Base-by-base conservation (phyloP, 2,329 filamentous ascomycete genomes). In the Penicillium sp. region DNA sequence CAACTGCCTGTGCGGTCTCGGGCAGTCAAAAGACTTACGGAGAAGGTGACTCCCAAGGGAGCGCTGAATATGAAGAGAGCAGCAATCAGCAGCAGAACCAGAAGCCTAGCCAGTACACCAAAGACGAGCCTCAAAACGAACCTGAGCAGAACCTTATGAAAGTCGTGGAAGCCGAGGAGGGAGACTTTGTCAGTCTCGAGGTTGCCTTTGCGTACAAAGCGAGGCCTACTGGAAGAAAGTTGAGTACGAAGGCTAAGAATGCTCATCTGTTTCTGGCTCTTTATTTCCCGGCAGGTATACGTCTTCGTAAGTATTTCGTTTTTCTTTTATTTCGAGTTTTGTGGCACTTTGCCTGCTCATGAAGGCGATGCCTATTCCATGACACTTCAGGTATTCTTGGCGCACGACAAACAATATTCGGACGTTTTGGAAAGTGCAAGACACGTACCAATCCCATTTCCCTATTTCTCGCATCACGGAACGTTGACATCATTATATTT, bases 211-310 rank as follows among this genome's bases (percentile, higher is more conserved):
- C 29, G 15, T 31, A 31, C 29, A 31, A 11, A 16, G 29, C 29
- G 29, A 31, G 29, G 29, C 29, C 29, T 31, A 17, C 29, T 31
- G 29, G 29, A 31, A 31, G 29, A 31, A 31, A 31, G 15, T 31
- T 31, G 29, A 31, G 29, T 16, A 16, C 29, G 29, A 31, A 18
- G 29, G 29, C 29, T 31, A 18, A 31, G 29, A 31, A 31, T 31
- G 29, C 29, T 10, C 29, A 31, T 9, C 29, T 31, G 15, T 31
- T 31, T 31, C 29, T 31, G 29, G 29, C 29, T 10, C 17, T 31
- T 31, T 31, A 31, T 31, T 11, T 31, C 17, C 13, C 29, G 29
- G 29, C 15, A 31, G 29, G 29, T 31, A 31, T 31, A 31, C 29
- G 15, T 16, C 29, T 31, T 31, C 29, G 29, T 31, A 31, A 31